These are phyloP conservation scores for Scedosporium dehoogii DNA, from an alignment of 2,329 filamentous ascomycete species.

Conservation along the genomic window DNA sequence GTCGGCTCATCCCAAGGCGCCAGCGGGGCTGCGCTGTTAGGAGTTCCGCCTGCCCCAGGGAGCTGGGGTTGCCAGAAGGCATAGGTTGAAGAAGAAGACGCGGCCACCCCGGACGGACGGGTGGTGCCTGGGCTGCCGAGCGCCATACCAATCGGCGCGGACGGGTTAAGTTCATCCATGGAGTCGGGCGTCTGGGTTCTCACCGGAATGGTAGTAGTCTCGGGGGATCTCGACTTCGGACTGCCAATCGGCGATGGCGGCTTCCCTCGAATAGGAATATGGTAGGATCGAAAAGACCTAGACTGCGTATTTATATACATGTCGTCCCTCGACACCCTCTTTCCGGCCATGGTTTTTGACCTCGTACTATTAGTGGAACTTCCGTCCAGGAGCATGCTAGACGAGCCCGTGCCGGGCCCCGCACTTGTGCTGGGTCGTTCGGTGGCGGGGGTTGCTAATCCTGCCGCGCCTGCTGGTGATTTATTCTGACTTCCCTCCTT, in stretches of 20 bases:
- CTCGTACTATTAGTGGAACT: not conserved
- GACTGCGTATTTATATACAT: slow-evolving; percentile 22
- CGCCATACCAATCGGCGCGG: slow-evolving; percentile 57
- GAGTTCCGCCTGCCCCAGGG: not conserved
- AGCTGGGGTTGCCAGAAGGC: slow-evolving; percentile 5
- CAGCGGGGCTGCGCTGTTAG: not conserved
- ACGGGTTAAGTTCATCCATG: slow-evolving; percentile 19
- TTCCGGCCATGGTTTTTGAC: slow-evolving; percentile 19
- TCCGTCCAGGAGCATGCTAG: not conserved
- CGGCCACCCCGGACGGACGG: not conserved
- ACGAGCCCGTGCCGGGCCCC: slow-evolving; percentile 19
- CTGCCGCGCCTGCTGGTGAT: not conserved
- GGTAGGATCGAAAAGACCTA: slow-evolving; percentile 27
- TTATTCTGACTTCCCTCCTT: not conserved
- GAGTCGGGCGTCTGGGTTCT: slow-evolving; percentile 34
- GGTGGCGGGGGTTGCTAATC: slow-evolving; percentile 14
- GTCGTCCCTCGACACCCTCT: slow-evolving; percentile 35
- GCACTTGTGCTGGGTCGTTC: slow-evolving; percentile 32
- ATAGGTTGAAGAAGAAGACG: not conserved
- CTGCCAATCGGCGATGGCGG: slow-evolving; percentile 33
- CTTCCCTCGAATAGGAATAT: slow-evolving; percentile 29
- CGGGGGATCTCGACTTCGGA: slow-evolving; percentile 22
- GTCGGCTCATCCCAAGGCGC: slow-evolving; percentile 3
- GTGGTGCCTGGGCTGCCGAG: slow-evolving; percentile 52
- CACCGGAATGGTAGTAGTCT: slow-evolving; percentile 22